Evolutionary conservation across 306 rosid species (phyloP).

Genomic region (Medicago ruthenica): DNA sequence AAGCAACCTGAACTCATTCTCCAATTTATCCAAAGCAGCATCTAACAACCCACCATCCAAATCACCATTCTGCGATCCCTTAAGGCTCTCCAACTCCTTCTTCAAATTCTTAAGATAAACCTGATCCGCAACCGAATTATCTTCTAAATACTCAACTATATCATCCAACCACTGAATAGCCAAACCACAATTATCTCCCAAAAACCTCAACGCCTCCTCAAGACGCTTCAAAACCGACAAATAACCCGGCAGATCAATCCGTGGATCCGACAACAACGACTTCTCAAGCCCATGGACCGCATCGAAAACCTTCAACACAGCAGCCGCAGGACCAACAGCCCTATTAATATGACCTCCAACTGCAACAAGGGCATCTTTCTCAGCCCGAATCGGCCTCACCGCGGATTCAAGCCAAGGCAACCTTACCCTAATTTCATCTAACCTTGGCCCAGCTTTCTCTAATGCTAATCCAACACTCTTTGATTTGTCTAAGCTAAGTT

Average conservation of each 20-base stretch:
- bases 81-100: slow-evolving; percentile 69
- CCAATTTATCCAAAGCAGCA: slow-evolving; percentile 86
- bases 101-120: slow-evolving; percentile 73
- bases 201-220: slow-evolving; percentile 86
- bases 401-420: slow-evolving; percentile 81
- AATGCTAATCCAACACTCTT: slow-evolving; percentile 71
- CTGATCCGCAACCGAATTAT: slow-evolving; percentile 76
- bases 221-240: slow-evolving; percentile 89
- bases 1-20: slow-evolving; percentile 77
- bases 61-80: slow-evolving; percentile 65
- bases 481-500: slow-evolving; percentile 82
- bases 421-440: slow-evolving; percentile 75
- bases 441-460: slow-evolving; percentile 79
- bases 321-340: slow-evolving; percentile 97
- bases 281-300: slow-evolving; percentile 99
- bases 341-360: slow-evolving; percentile 97
- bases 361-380: slow-evolving; percentile 82
- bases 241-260: slow-evolving; percentile 83
- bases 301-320: slow-evolving; percentile 96
- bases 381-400: slow-evolving; percentile 90
- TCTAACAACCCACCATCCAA: slow-evolving; percentile 93
- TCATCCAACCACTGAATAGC: slow-evolving; percentile 99
- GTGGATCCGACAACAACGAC: slow-evolving; percentile 79
- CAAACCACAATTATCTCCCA: slow-evolving; percentile 89
- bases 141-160: slow-evolving; percentile 95